Conservation (phyloP, 371 early-diverging fungal genomes). For the Mucor lusitanicus region DNA sequence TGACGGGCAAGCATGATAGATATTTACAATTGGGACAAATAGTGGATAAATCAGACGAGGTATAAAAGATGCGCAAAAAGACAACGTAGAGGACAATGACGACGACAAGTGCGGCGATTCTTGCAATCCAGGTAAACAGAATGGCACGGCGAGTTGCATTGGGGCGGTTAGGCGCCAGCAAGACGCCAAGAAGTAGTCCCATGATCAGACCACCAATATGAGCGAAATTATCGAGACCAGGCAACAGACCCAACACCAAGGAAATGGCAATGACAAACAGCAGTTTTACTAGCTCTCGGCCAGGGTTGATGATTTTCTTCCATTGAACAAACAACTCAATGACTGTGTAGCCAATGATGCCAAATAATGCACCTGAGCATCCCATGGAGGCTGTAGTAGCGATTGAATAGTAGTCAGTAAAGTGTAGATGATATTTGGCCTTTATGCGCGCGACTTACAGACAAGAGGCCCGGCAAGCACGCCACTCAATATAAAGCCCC, state of each 20-base stretch:
- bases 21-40: conserved; percentile 44
- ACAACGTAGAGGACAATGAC: conserved; percentile 39
- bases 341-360: conserved; percentile 68
- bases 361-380: conserved; percentile 78
- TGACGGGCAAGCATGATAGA: conserved; percentile 36
- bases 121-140: conserved; percentile 34
- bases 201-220: conserved; percentile 65
- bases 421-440: too few species aligned
- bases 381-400: conserved; percentile 63
- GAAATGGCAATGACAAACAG: conserved; percentile 61
- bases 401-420: not conserved
- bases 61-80: conserved; percentile 49
- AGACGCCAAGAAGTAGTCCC: conserved; percentile 50
- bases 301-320: conserved; percentile 60
- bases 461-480: conserved; percentile 50
- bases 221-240: conserved; percentile 78
- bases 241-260: conserved; percentile 70
- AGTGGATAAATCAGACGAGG: conserved; percentile 25
- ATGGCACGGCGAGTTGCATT: conserved; percentile 34
- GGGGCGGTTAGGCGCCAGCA: conserved; percentile 41
- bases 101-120: conserved; percentile 34
- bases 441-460: conserved; percentile 34
- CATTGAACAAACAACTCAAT: conserved; percentile 76
- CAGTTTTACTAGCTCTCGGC: conserved; percentile 65
- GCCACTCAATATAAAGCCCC: conserved; percentile 77